Evolutionary conservation across 1,139 yeast genomes (phyloP).

Genomic region (Hyphopichia burtonii): DNA sequence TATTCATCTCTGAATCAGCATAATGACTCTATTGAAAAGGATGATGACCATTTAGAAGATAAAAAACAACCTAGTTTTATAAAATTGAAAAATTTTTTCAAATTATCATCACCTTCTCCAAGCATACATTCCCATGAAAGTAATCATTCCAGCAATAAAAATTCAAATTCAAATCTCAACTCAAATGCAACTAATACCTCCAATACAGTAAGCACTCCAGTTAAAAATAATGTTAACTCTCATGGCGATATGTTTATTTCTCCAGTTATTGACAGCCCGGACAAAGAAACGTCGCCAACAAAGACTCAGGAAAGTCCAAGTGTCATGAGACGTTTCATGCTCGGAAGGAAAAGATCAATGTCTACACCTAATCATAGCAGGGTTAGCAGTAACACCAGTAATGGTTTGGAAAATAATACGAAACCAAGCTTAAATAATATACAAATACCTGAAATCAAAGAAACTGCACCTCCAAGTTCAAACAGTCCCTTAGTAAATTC

Average conservation of each 20-base stretch:
- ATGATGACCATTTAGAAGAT: slow-evolving; percentile 5
- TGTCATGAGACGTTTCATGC: slow-evolving; percentile 13
- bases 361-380: slow-evolving; percentile 16
- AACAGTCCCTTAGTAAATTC: slow-evolving; percentile 36
- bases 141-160: neutral
- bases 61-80: slow-evolving; percentile 11
- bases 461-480: slow-evolving; percentile 7
- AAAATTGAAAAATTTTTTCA: slow-evolving; percentile 26
- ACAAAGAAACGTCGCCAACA: neutral
- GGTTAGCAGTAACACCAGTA: neutral
- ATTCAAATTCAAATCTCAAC: neutral
- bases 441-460: slow-evolving; percentile 19
- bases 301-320: slow-evolving; percentile 2
- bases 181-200: neutral
- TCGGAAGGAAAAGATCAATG: slow-evolving; percentile 24
- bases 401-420: slow-evolving; percentile 9
- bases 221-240: neutral
- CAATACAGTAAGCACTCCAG: neutral
- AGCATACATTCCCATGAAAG: neutral
- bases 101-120: slow-evolving; percentile 9
- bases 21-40: slow-evolving; percentile 2
- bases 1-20: neutral
- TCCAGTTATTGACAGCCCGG: neutral
- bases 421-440: slow-evolving; percentile 11
- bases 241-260: slow-evolving; percentile 1